These are phyloP conservation scores for Rutstroemia sp. DNA, from an alignment of 2,329 filamentous ascomycete species.

Conservation along the genomic window DNA sequence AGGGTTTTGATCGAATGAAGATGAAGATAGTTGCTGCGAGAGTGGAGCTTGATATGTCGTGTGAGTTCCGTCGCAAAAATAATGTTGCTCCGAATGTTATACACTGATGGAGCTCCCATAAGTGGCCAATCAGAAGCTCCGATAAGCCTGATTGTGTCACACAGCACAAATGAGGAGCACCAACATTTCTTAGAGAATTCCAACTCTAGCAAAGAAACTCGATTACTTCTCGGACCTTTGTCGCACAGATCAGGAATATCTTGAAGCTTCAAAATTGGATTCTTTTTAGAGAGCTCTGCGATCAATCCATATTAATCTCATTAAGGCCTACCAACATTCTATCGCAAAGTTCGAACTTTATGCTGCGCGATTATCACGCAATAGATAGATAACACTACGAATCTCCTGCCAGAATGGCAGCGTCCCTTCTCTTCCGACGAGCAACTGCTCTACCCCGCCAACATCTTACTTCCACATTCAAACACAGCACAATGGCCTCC, in stretches of 20 bases:
- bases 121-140: neutral
- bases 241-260: neutral
- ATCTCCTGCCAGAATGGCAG: conserved; percentile 24
- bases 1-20: neutral
- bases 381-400: conserved; percentile 6
- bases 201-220: no score
- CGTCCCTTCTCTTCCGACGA: conserved; percentile 17
- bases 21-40: no score
- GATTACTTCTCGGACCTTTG: no score
- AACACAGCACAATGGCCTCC: neutral
- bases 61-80: neutral
- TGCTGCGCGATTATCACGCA: neutral
- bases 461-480: conserved; percentile 1
- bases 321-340: neutral
- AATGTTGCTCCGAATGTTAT: no score
- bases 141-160: neutral
- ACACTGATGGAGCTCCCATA: neutral
- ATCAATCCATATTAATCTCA: neutral
- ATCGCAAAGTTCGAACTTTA: neutral
- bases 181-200: neutral
- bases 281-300: neutral
- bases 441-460: conserved; percentile 12
- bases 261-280: neutral
- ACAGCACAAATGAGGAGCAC: neutral
- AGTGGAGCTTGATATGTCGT: neutral